Evolutionary conservation across 1,139 yeast genomes (phyloP).

Genomic region (Candida neerlandica): DNA sequence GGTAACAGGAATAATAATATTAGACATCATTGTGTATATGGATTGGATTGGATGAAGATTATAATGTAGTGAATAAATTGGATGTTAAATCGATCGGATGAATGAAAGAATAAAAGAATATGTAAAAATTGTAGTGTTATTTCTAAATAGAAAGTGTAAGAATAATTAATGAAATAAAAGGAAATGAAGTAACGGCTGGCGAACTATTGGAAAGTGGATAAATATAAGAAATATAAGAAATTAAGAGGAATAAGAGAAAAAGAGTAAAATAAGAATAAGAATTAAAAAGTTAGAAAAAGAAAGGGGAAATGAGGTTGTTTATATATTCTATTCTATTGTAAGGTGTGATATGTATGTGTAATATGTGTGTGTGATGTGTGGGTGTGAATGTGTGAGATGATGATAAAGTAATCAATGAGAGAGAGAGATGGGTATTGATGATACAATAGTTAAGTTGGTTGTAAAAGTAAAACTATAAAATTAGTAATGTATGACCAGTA

Average conservation of each 20-base stretch:
- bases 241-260: background rate
- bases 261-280: background rate
- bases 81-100: no score
- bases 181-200: slow-evolving; percentile 1
- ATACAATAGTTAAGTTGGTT: background rate
- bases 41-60: background rate
- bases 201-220: background rate
- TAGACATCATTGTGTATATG: slow-evolving; percentile 1
- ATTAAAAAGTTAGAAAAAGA: background rate
- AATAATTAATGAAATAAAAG: background rate
- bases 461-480: background rate
- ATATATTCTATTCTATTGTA: background rate
- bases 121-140: no score
- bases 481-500: slow-evolving; percentile 1
- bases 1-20: background rate
- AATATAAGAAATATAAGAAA: background rate
- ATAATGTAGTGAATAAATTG: background rate
- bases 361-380: background rate
- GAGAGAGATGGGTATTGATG: background rate
- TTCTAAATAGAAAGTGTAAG: background rate
- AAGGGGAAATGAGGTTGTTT: background rate
- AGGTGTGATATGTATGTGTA: no score
- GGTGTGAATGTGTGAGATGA: no score
- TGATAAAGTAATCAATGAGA: no score
- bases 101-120: no score